These are phyloP conservation scores for Penicillium digitatum DNA, from an alignment of 2,329 filamentous ascomycete species.

Conservation along the genomic window DNA sequence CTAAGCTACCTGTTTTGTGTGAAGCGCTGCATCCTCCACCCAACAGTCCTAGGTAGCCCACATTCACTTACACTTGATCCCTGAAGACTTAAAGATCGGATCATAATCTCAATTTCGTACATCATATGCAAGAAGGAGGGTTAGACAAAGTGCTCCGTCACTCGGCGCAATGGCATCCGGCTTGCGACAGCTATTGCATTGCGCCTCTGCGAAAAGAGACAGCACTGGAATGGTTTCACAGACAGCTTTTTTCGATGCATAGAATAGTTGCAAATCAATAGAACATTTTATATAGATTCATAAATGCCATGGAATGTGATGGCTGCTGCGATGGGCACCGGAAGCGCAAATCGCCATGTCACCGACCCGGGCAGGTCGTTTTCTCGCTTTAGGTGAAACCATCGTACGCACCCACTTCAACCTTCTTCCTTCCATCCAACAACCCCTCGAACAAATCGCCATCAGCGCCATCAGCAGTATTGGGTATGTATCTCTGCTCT, in stretches of 20 bases:
- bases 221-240: not conserved
- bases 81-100: not conserved
- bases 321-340: constrained; percentile 20
- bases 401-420: constrained; percentile 33
- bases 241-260: not conserved
- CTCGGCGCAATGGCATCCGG: constrained; percentile 25
- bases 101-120: constrained; percentile 2
- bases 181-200: constrained; percentile 27
- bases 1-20: constrained; percentile 2
- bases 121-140: not conserved
- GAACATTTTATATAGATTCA: not conserved
- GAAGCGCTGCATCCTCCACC: not conserved
- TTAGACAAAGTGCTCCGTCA: constrained; percentile 16
- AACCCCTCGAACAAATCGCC: constrained; percentile 15
- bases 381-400: constrained; percentile 44
- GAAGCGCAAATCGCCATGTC: constrained; percentile 32
- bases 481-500: constrained; percentile 17
- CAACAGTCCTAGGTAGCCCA: not conserved
- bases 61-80: not conserved
- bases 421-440: constrained; percentile 22
- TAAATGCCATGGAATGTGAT: constrained; percentile 16
- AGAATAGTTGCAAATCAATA: not conserved
- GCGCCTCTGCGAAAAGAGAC: constrained; percentile 23
- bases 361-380: constrained; percentile 31
- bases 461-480: constrained; percentile 2